Evolutionary conservation across 2,329 filamentous ascomycete genomes (phyloP), one percentile per base, ranked within the genome.

Genomic region (Fusarium lateritium): DNA sequence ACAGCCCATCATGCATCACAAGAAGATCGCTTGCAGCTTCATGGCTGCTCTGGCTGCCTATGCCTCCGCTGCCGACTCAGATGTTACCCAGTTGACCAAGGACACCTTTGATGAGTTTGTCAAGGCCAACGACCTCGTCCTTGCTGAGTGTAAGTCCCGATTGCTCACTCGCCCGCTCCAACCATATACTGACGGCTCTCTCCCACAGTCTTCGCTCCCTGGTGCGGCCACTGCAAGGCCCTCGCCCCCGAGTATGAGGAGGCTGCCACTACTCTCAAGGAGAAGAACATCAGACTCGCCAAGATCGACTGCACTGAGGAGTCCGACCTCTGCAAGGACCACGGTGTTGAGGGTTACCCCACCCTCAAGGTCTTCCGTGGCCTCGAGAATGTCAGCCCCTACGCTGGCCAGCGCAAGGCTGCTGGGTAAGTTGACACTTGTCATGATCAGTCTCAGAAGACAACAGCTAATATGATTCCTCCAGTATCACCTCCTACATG

Each of bases 331-430:
- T 99, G 96, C 89, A 89, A 94, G 82, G 85, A 89, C 75, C 93
- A 92, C 77, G 94, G 93, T 68, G 94, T 99, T 43, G 94, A 98
- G 86, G 96, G 96, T 72, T 99, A 99, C 88, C 96, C 96, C 68
- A 99, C 96, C 73, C 89, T 99, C 79, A 99, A 98, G 91, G 89
- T 99, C 83, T 99, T 99, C 94, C 94, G 95, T 76, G 95, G 96
- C 75, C 82, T 84, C 43, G 93, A 98, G 13, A 93, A 92, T 79
- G 83, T 93, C 79, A 86, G 88, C 71, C 91, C 94, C 69, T 99
- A 99, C 85, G 86, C 86, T 76, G 96, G 96, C 78, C 91, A 94
- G 82, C 90, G 96, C 81, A 97, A 98, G 87, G 91, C 94, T 71
- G 90, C 89, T 81, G 87, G 86, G 88, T 90, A 82, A 83, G 87